A percentile compares a stretch with the other conserved stretches of the same genome.
Conservation (phyloP, 2,329 filamentous ascomycete species). For the Dendryphion nanum region DNA sequence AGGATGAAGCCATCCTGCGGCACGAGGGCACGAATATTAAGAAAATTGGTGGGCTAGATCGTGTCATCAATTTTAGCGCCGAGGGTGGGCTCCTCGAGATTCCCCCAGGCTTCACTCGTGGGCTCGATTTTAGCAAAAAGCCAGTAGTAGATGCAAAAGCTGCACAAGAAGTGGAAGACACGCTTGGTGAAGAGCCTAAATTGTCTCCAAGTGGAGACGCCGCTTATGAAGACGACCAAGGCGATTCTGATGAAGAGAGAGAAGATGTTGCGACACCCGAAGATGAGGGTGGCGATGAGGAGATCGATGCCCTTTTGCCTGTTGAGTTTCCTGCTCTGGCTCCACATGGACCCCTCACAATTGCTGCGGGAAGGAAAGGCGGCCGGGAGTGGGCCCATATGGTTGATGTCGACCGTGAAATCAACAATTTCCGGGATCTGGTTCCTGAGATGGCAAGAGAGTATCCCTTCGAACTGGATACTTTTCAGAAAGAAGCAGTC, state of each 20-base stretch:
- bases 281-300: slow-evolving; percentile 52
- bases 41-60: slow-evolving; percentile 61
- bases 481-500: slow-evolving; percentile 97
- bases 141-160: slow-evolving; percentile 57
- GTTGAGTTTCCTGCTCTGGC: slow-evolving; percentile 91
- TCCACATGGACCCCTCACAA: slow-evolving; percentile 72
- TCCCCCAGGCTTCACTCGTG: slow-evolving; percentile 78
- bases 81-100: slow-evolving; percentile 77
- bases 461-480: slow-evolving; percentile 97
- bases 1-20: slow-evolving; percentile 67
- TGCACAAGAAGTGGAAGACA: slow-evolving; percentile 68
- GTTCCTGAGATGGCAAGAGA: slow-evolving; percentile 95
- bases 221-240: slow-evolving; percentile 23
- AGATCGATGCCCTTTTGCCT: slow-evolving; percentile 83
- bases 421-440: slow-evolving; percentile 89
- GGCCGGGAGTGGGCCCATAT: slow-evolving; percentile 96
- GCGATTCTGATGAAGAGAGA: slow-evolving; percentile 20
- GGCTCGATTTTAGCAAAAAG: slow-evolving; percentile 69
- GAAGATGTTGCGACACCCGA: slow-evolving; percentile 39
- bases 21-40: slow-evolving; percentile 44
- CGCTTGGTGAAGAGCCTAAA: slow-evolving; percentile 53
- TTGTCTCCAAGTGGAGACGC: slow-evolving; percentile 19
- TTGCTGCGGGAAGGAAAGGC: slow-evolving; percentile 69
- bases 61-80: slow-evolving; percentile 77
- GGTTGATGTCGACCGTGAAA: slow-evolving; percentile 90